Evolutionary conservation across 106 monocot genomes (phyloP), one percentile per base, ranked within the genome.

Genomic region (Amphibolis antarctica): DNA sequence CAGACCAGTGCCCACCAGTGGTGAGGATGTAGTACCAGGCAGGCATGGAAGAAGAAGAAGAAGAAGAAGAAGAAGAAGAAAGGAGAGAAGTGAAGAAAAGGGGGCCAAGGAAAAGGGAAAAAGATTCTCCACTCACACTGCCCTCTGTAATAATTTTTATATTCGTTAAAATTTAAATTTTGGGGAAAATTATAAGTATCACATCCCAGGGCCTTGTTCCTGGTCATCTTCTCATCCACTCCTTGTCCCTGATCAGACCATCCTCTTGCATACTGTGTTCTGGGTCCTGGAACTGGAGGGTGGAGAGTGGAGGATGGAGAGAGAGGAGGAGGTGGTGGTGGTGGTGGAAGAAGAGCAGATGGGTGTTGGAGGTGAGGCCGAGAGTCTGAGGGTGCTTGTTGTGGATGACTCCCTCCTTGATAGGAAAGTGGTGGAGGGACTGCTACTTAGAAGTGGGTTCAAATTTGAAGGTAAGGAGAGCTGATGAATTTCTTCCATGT

Each of bases 401-500:
- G 76, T 76, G 50, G 76, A 76, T 24, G 76, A 76, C 76, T 76
- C 76, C 4, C 58, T 25, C 9, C 64, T 76, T 43, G 76, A 76
- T 56, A 52, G 76, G 26, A 76, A 51, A 64, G 42, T 76, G 12
- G 76, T 76, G 49, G 70, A 76, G 70, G 70, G 53, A 46, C 21
- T 76, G 70, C 63, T 76, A 12, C 27, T 51, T 42, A 76, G 58
- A 47, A 70, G 65, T 65, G 65, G 65, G 22, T 12, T 27, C 9
- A 57, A 56, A 27, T 70, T 70, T 59, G 58, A 76, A 70, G 76
- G 76, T 76, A 69, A 60, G 25, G 9, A 21, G 25, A 65, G 21
- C 24, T 10, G 19, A 21, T 9, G n/a, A 4, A 27, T 27, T 65
- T 7, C 36, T n/a, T n/a, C n/a, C n/a, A n/a, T n/a, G n/a, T n/a